Evolutionary conservation across 192 early-diverging fungal genomes (phyloP), one percentile per base, ranked within the genome.

Genomic region (Pilaira anomala): DNA sequence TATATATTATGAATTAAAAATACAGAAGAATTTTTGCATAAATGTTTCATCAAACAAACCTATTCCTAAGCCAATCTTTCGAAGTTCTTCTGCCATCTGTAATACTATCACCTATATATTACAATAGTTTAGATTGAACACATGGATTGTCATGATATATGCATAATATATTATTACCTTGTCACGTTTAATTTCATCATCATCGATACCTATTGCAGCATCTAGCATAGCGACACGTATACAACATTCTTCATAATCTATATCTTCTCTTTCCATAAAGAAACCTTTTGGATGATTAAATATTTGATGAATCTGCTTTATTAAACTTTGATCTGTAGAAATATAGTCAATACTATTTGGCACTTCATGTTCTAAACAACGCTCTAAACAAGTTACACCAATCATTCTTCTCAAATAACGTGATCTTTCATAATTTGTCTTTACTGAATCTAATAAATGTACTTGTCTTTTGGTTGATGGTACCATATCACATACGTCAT

Each of bases 201-300:
- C 30, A 24, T 57, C 19, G 2, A 18, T 57, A 2, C 55, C 55
- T 33, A 57, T 57, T 0, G 55, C 55, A 40, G 36, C 33, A 57
- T 57, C 55, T 33, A 57, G 3, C 55, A 57, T 57, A 25, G 16
- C 18, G 12, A 57, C 18, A 4, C 55, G n/a, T 57, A 57, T 57
- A 19, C 19, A 22, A 57, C 18, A 39, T 24, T 57, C 30, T 13
- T 57, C 55, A 26, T 57, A 57, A 57, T 57, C 55, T 16, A 24
- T 41, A 6, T 39, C 36, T 9, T 3, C 11, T 33, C 30, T 36
- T 8, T 40, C 11, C 19, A 33, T 36, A 22, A 57, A 25, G 0
- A 57, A 57, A 12, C 55, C 55, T 14, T 18, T 21, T 9, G 55
- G 36, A 41, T 57, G 21, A 57, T 21, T 22, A 4, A 57, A 57